Conservation (phyloP, 208 protist species). For the Leishmania martiniquensis region DNA sequence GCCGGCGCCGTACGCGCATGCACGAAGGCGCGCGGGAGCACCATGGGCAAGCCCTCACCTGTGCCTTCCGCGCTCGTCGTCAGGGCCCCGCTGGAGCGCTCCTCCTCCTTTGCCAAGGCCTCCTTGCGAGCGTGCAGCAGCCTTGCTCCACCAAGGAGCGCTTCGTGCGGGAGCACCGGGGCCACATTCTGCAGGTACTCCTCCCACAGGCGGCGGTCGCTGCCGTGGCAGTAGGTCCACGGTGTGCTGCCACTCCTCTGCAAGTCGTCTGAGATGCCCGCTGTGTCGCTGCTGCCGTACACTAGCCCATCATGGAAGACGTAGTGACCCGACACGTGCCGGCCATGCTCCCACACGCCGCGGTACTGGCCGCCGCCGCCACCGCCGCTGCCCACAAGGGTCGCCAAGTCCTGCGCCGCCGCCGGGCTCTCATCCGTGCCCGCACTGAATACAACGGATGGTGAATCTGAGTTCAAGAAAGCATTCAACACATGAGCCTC, state of each 20-base stretch:
- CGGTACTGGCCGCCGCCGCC: conserved; percentile 79
- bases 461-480: conserved; percentile 13
- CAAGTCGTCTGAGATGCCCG: conserved; percentile 10
- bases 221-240: conserved; percentile 85
- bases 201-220: conserved; percentile 84
- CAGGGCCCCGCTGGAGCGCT: neutral
- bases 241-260: conserved; percentile 11
- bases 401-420: neutral
- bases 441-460: neutral
- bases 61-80: neutral
- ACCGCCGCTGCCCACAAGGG: conserved; percentile 3
- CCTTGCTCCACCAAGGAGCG: conserved; percentile 54
- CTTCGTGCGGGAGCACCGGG: conserved; percentile 74
- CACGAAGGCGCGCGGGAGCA: conserved; percentile 60
- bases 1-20: conserved; percentile 51
- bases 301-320: conserved; percentile 87
- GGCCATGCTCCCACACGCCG: conserved; percentile 82
- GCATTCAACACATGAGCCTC: conserved; percentile 5
- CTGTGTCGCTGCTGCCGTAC: conserved; percentile 37
- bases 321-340: conserved; percentile 70
- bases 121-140: conserved; percentile 22
- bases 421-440: neutral
- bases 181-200: conserved; percentile 84
- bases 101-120: neutral
- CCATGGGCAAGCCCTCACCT: conserved; percentile 37